phyloP scores from a whole-genome alignment of 164 flowering plant species.

The Saururus chinensis region DNA sequence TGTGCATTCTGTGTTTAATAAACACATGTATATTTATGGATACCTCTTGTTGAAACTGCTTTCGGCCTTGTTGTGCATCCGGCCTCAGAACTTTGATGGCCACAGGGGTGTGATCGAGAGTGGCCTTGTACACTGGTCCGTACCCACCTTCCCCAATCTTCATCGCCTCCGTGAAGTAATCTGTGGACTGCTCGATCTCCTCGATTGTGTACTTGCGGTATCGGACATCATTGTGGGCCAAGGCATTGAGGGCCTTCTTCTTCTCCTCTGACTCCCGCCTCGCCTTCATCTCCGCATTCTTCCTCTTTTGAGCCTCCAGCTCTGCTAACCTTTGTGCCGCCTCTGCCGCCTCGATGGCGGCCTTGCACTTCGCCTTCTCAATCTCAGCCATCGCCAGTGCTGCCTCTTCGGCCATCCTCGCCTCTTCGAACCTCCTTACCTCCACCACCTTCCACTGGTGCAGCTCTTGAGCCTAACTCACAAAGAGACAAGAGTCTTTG shows the following conservation, averaged over 20 bases:
- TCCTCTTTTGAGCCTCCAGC: slow-evolving; percentile 45
- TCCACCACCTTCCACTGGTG: slow-evolving; percentile 48
- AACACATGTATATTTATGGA: too few relatives aligned
- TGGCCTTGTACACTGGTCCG: slow-evolving; percentile 60
- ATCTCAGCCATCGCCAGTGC: slow-evolving; percentile 47
- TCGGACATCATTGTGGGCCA: slow-evolving; percentile 29
- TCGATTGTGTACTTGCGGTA: slow-evolving; percentile 52
- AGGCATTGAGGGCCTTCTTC: slow-evolving; percentile 27
- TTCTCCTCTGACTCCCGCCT: slow-evolving; percentile 42
- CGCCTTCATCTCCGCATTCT: slow-evolving; percentile 45
- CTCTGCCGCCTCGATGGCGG: slow-evolving; percentile 58
- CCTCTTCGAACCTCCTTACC: slow-evolving; percentile 40
- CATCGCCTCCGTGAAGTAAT: slow-evolving; percentile 20
- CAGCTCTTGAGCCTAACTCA: slow-evolving; percentile 45
- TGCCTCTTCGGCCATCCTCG: slow-evolving; percentile 40
- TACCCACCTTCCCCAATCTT: slow-evolving; percentile 85
- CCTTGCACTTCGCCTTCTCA: slow-evolving; percentile 56
- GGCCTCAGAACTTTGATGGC: slow-evolving; percentile 68
- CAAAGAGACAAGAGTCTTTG: neutral
- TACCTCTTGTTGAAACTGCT: slow-evolving; percentile 80
- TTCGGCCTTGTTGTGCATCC: slow-evolving; percentile 66
- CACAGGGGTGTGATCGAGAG: slow-evolving; percentile 59
- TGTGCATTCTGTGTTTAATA: too few relatives aligned
- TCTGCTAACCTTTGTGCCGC: slow-evolving; percentile 55
- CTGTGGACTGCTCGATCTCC: slow-evolving; percentile 58